These are phyloP conservation scores for Margaritispora aquatica DNA, from an alignment of 495 filamentous ascomycete genomes.

Conservation along the genomic window DNA sequence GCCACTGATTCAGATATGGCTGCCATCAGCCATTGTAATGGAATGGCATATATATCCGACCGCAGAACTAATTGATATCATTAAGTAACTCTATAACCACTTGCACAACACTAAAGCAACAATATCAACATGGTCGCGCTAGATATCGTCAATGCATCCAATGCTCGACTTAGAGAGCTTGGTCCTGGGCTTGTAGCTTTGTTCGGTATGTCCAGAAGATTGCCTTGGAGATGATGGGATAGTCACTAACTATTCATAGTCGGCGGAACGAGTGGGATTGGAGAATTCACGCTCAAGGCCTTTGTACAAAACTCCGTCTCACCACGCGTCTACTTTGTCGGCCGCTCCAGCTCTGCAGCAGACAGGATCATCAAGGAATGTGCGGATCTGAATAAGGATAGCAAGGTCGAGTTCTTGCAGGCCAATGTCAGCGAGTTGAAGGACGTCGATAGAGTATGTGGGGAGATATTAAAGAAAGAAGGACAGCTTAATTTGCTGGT, in stretches of 20 bases:
- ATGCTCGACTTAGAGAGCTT: constrained; percentile 36
- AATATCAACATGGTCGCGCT: constrained; percentile 37
- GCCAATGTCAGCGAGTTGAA: constrained; percentile 24
- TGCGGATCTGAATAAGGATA: constrained; percentile 20
- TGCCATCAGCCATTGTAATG: not conserved
- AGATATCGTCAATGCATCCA: constrained; percentile 32
- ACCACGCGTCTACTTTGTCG: constrained; percentile 35
- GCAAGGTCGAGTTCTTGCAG: constrained; percentile 25
- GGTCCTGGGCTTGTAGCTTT: constrained; percentile 44
- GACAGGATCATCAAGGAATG: constrained; percentile 33
- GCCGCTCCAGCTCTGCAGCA: constrained; percentile 33
- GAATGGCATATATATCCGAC: not conserved
- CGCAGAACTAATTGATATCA: not conserved
- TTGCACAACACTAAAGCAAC: not conserved
- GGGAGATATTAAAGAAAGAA: constrained; percentile 21
- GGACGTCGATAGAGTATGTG: constrained; percentile 27
- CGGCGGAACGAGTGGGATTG: constrained; percentile 39
- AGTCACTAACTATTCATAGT: constrained; percentile 18
- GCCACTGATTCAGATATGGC: not conserved
- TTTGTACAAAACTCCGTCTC: constrained; percentile 30
- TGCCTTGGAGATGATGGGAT: not conserved
- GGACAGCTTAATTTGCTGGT: constrained; percentile 26
- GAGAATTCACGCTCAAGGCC: constrained; percentile 34
- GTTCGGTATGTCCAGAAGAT: constrained; percentile 33
- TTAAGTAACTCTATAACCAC: not conserved